These are phyloP conservation scores for Erythrophleum fordii DNA, from an alignment of 306 rosid genomes.

Conservation along the genomic window DNA sequence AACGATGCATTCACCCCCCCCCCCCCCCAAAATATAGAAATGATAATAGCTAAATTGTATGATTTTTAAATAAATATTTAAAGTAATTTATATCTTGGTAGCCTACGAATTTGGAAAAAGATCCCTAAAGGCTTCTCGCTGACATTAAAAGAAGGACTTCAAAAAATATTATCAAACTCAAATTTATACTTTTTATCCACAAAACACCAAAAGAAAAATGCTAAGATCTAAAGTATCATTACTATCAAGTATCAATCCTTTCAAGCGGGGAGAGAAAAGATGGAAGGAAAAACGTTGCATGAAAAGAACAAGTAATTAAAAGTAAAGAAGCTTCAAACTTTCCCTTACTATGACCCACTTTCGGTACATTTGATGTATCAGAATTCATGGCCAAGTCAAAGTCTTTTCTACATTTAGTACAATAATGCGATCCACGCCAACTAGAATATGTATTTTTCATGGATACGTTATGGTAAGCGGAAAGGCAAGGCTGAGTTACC, in stretches of 20 bases:
- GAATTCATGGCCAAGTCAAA: not conserved
- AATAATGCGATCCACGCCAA: slow-evolving; percentile 19
- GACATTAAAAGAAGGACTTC: not conserved
- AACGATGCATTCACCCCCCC: no score
- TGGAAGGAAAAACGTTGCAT: not conserved
- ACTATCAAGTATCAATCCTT: not conserved
- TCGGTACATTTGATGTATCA: not conserved
- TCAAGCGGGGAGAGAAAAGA: not conserved
- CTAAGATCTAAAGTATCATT: not conserved
- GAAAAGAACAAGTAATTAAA: not conserved
- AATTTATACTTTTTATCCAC: not conserved
- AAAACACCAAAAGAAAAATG: not conserved
- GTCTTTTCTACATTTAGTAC: not conserved
- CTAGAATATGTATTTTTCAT: not conserved
- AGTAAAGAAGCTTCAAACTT: not conserved
- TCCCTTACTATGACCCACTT: not conserved
- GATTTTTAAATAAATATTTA: no score
- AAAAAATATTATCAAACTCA: not conserved
- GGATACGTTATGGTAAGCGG: not conserved
- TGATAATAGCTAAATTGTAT: no score
- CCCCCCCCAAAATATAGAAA: no score
- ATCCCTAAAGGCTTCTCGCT: no score
- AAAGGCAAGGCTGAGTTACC: slow-evolving; percentile 1
- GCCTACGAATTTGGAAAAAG: no score
- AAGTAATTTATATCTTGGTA: no score